Base-by-base conservation (phyloP, 495 filamentous ascomycete genomes). In the Amorphotheca resinae region DNA sequence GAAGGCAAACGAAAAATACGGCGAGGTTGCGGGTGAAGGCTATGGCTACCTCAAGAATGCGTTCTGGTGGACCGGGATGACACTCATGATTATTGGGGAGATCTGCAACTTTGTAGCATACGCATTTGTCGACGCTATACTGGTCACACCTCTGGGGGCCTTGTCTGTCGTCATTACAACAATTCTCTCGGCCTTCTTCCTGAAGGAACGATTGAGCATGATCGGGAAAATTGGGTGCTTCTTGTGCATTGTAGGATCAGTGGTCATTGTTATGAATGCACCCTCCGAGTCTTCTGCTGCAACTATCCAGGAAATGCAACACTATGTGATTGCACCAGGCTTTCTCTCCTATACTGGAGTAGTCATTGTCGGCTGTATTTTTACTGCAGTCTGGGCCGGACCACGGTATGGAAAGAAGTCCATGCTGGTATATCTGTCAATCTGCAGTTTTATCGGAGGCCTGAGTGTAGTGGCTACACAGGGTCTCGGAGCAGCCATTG, bases 51-150 rank as follows among this genome's bases (percentile, higher is more conserved):
- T 98, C 53, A 95, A 93, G 71, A 98, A 98, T 58, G 64, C 69
- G 15, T 95, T 72, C 66, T 98, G 91, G 91, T 98, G 91, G 91
- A 59, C 64, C 17, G 91, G 91, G 49, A 98, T 98, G 93, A 87
- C 74, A 15, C 67, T 98, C 56, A 98, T 98, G 91, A 93, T 96
- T 50, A 55, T 96, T 32, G 91, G 91, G 38, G 91, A 98, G 63
- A 77, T 91, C 25, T 94, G 89, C 75, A 98, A 98, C 62, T 95
- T 98, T 55, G 87, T 84, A 43, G 93, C 91, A 17, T 98, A 98
- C 58, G 84, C 86, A 34, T 96, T 98, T 57, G 88, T 91, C 52
- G 91, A 98, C 61, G 91, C 91, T 37, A 95, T 98, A 53, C 63
- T 98, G 48, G 91, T 98, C 35, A 95, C 91, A 5, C 89, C 93